phyloP scores from a whole-genome alignment of 352 stramenopile species.

The Globisporangium barbulae region DNA sequence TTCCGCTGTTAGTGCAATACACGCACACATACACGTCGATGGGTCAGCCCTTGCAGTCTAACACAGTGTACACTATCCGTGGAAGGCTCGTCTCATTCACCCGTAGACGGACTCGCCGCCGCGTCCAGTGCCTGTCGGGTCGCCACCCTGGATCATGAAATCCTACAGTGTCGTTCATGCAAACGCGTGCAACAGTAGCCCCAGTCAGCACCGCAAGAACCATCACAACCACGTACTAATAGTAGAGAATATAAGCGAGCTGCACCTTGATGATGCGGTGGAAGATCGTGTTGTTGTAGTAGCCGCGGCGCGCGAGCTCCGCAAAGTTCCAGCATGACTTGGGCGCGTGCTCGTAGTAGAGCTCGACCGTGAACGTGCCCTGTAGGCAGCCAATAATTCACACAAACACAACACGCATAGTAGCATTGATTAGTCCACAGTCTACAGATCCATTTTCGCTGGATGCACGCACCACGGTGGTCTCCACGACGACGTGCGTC shows the following conservation, averaged over 20 bases:
- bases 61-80: neutral
- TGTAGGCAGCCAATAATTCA: slow-evolving; percentile 14
- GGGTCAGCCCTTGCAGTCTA: neutral
- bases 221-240: neutral
- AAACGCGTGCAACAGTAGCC: slow-evolving; percentile 2
- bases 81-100: slow-evolving; percentile 19
- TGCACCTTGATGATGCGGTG: slow-evolving; percentile 91
- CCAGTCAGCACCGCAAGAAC: neutral
- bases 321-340: slow-evolving; percentile 92
- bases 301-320: slow-evolving; percentile 89
- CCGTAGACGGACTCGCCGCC: slow-evolving; percentile 93
- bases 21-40: neutral
- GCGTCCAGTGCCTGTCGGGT: slow-evolving; percentile 91
- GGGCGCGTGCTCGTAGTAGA: slow-evolving; percentile 93
- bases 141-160: slow-evolving; percentile 97
- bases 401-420: neutral
- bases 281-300: slow-evolving; percentile 96
- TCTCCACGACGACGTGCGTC: slow-evolving; percentile 85
- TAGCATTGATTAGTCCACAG: neutral
- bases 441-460: neutral
- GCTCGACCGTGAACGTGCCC: slow-evolving; percentile 91
- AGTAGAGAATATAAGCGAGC: neutral
- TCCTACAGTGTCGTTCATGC: slow-evolving; percentile 35
- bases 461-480: slow-evolving; percentile 49
- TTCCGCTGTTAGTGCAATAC: slow-evolving; percentile 43